phyloP scores from a whole-genome alignment of 2,329 filamentous ascomycete genomes.

The Colletotrichum sp. region DNA sequence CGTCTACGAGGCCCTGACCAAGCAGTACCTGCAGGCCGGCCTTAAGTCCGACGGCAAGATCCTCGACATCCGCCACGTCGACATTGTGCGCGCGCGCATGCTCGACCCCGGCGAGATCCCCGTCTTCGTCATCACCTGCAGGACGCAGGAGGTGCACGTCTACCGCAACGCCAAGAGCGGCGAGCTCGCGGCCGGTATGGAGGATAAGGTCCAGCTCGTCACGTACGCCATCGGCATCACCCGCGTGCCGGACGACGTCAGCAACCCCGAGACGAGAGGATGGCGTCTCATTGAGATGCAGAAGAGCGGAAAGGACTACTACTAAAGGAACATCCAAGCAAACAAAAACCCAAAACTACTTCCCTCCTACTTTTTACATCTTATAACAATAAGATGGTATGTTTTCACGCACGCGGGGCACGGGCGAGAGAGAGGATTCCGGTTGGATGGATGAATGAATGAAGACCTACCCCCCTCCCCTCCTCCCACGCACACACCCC shows the following conservation, averaged over 20 bases:
- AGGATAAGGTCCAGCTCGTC: conserved; percentile 97
- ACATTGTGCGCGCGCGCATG: conserved; percentile 81
- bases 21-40: conserved; percentile 93
- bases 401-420: background rate
- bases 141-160: conserved; percentile 97
- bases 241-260: conserved; percentile 90
- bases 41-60: conserved; percentile 95
- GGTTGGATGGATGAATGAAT: background rate
- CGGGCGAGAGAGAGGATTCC: background rate
- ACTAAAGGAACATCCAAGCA: conserved; percentile 40
- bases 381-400: background rate
- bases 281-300: conserved; percentile 99
- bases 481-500: background rate
- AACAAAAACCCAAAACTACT: background rate
- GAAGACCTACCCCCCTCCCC: background rate
- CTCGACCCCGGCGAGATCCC: conserved; percentile 87
- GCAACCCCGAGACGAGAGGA: conserved; percentile 93
- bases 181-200: conserved; percentile 93
- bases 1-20: conserved; percentile 94
- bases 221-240: conserved; percentile 98
- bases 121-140: conserved; percentile 95
- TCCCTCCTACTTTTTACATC: background rate
- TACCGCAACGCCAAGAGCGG: conserved; percentile 92
- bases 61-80: conserved; percentile 92
- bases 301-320: conserved; percentile 93